Percentiles rank a stretch among this genome's conserved stretches.
phyloP scores from a whole-genome alignment of 495 filamentous ascomycete genomes.

The Aspergillus baeticus region DNA sequence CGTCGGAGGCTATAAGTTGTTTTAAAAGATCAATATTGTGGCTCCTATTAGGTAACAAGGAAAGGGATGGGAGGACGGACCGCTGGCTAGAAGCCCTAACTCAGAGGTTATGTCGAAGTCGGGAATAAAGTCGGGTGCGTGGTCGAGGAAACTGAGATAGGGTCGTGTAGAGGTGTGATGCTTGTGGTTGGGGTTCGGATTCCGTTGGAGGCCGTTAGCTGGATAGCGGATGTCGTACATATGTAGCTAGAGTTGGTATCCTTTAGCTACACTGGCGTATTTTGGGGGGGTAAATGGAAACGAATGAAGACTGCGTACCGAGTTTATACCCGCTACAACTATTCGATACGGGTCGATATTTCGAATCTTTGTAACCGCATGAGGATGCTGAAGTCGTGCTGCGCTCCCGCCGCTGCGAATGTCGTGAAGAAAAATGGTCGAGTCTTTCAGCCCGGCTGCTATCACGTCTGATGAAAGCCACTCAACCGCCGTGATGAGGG shows the following conservation, averaged over 20 bases:
- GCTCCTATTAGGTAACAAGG: not conserved
- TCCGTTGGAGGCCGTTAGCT: constrained; percentile 28
- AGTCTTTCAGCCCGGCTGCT: constrained; percentile 36
- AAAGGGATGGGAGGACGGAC: constrained; percentile 18
- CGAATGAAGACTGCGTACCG: constrained; percentile 28
- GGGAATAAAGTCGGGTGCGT: constrained; percentile 23
- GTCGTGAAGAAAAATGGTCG: constrained; percentile 38
- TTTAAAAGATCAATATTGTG: not conserved
- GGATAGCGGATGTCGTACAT: constrained; percentile 48
- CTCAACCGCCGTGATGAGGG: constrained; percentile 36
- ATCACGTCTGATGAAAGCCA: constrained; percentile 41
- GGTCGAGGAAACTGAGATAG: constrained; percentile 37
- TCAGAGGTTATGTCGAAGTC: constrained; percentile 40
- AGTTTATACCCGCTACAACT: constrained; percentile 35
- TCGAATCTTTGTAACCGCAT: constrained; percentile 36
- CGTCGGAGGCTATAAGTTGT: constrained; percentile 26
- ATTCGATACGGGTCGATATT: constrained; percentile 38
- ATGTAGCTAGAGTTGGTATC: constrained; percentile 28
- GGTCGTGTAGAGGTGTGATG: constrained; percentile 33
- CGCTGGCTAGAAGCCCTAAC: constrained; percentile 38
- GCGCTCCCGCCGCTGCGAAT: constrained; percentile 33
- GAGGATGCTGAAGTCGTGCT: constrained; percentile 34
- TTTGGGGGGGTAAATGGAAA: not conserved
- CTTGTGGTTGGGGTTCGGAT: constrained; percentile 26
- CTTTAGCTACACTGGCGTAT: too few relatives aligned